Base-by-base conservation (phyloP, 2,329 filamentous ascomycete genomes). In the Knufia fluminis region DNA sequence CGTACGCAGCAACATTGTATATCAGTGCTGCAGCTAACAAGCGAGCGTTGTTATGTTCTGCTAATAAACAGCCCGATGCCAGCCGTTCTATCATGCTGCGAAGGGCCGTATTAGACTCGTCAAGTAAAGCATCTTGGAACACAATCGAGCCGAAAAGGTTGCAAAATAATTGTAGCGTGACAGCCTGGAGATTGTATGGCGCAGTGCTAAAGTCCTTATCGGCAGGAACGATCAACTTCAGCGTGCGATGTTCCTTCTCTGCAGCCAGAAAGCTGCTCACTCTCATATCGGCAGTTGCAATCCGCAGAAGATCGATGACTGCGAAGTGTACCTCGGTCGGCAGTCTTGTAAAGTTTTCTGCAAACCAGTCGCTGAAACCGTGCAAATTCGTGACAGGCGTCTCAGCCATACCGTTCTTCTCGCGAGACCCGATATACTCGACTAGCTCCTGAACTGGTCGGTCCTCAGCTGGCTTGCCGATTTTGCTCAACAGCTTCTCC, bases 241-340 rank as follows among this genome's bases (percentile, higher is more conserved):
- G 70, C 0, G 85, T 87, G 46, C 69, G 67, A 50, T 86, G 81
- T 7, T 71, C 71, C 14, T 71, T 64, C 64, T 96, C 87, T 62
- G 92, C 85, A 1, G 86, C 86, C 54, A 89, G 89, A 67, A 81
- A 94, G 16, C 85, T 85, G 53, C 85, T 87, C 14, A 95, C 73
- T 33, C 90, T 80, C 0, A 83, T 73, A 59, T 97, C 91, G 10
- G 82, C 73, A 50, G 95, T 77, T 0, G 85, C 78, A 54, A 86
- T 78, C 19, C 92, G 79, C 45, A 95, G 76, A 1, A 98, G 76
- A 62, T 97, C 92, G n/a, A 95, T 76, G 0, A 90, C 72, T 1
- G 88, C 79, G 62, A 97, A 97, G 38, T 89, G 75, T 1, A 75
- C 69, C 12, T 86, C 84, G 0, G 71, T 63, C 0, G 85, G 77